These are phyloP conservation scores for Tetracladium marchalianum DNA, from an alignment of 495 filamentous ascomycete species.

Conservation along the genomic window DNA sequence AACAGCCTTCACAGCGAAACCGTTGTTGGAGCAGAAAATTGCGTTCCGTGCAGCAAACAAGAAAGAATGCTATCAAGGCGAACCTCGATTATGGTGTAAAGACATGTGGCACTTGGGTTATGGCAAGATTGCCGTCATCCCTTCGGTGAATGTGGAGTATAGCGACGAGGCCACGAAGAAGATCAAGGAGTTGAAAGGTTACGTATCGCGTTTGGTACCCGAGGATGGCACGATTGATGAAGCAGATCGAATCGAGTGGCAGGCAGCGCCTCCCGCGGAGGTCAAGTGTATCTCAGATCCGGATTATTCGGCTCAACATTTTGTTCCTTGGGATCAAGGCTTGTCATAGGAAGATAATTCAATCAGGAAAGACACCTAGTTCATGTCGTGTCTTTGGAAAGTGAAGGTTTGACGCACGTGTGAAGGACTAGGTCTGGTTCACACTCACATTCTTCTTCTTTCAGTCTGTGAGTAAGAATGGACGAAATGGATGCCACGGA, in stretches of 20 bases:
- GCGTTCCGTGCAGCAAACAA: constrained; percentile 24
- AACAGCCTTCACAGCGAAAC: constrained; percentile 22
- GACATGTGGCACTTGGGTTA: constrained; percentile 34
- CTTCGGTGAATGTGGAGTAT: constrained; percentile 36
- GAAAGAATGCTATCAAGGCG: constrained; percentile 32
- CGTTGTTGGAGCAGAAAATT: constrained; percentile 20
- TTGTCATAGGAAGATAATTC: too few species aligned
- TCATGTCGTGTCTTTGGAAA: too few species aligned
- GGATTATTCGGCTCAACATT: neutral
- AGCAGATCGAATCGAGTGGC: constrained; percentile 16
- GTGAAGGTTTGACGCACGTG: too few species aligned
- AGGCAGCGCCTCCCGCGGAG: constrained; percentile 9
- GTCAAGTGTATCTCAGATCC: constrained; percentile 15
- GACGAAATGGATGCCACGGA: too few species aligned
- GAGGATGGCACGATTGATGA: constrained; percentile 1
- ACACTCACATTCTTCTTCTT: too few species aligned
- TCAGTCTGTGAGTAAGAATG: too few species aligned
- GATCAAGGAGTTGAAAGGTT: constrained; percentile 31
- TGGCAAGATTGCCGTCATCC: constrained; percentile 37
- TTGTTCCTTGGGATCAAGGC: too few species aligned
- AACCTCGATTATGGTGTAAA: constrained; percentile 26
- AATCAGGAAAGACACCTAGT: too few species aligned
- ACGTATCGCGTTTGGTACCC: constrained; percentile 22
- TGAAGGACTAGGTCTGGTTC: too few species aligned
- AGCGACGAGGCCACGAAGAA: constrained; percentile 21